Conservation (phyloP, 306 rosid species). For the Corylus heterophylla region DNA sequence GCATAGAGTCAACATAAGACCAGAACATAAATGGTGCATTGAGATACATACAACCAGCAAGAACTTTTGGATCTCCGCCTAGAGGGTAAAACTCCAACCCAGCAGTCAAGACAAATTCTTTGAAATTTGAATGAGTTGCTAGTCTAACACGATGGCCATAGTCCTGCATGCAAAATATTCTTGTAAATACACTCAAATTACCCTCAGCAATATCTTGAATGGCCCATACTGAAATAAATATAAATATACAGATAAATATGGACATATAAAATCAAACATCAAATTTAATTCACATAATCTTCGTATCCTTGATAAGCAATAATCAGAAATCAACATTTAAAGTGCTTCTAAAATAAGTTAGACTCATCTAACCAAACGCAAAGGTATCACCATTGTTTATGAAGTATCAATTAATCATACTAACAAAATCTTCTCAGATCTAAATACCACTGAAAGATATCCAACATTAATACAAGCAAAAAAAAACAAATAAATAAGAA, state of each 20-base stretch:
- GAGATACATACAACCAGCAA: constrained; percentile 93
- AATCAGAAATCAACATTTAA: not conserved
- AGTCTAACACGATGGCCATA: constrained; percentile 98
- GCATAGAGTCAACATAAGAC: constrained; percentile 3
- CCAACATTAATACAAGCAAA: not conserved
- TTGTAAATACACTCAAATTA: constrained; percentile 10
- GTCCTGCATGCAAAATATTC: constrained; percentile 61
- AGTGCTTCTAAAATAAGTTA: not conserved
- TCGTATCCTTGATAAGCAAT: not conserved
- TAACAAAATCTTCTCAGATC: not conserved
- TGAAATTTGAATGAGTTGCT: constrained; percentile 97
- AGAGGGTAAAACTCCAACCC: constrained; percentile 96
- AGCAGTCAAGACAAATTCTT: constrained; percentile 97
- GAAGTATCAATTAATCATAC: not conserved
- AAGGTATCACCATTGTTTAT: not conserved
- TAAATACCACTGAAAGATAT: not conserved
- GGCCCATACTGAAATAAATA: not conserved
- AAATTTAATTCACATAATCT: not conserved
- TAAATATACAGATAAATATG: not conserved
- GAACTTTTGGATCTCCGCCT: constrained; percentile 97
- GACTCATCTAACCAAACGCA: constrained; percentile 1
- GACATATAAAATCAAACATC: not conserved
- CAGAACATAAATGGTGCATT: constrained; percentile 21
- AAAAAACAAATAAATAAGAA: not conserved
- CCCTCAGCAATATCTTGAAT: constrained; percentile 11